phyloP scores from a whole-genome alignment of 2,329 filamentous ascomycete genomes.

The Pseudocercospora fijiensis region DNA sequence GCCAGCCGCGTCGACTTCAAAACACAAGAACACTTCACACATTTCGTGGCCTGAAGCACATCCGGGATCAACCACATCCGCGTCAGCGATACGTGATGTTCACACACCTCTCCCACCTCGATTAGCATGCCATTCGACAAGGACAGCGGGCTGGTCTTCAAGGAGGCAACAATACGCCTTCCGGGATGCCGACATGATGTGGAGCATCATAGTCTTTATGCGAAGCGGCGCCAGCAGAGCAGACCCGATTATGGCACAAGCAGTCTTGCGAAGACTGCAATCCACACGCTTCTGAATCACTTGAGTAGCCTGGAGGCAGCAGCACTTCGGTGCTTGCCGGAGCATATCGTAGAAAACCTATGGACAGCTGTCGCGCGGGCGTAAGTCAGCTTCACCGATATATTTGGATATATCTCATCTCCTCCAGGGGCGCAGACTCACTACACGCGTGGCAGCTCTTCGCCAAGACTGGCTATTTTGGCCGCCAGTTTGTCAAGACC shows the following conservation, averaged over 20 bases:
- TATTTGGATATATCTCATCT: neutral
- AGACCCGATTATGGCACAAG: slow-evolving; percentile 3
- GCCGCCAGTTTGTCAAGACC: neutral
- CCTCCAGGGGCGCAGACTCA: neutral
- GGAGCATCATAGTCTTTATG: neutral
- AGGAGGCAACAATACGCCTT: slow-evolving; percentile 12
- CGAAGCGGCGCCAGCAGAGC: neutral
- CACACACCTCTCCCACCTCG: neutral
- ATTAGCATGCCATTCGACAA: slow-evolving; percentile 21
- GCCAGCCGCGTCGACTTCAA: neutral
- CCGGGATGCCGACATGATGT: neutral
- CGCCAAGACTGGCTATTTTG: slow-evolving; percentile 4
- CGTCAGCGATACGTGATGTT: neutral
- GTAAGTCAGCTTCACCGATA: slow-evolving; percentile 9
- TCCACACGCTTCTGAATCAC: slow-evolving; percentile 19
- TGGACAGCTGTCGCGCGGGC: slow-evolving; percentile 18
- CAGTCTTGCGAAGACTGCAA: slow-evolving; percentile 18
- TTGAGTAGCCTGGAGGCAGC: slow-evolving; percentile 16
- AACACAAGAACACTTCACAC: too few species aligned
- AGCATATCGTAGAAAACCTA: slow-evolving; percentile 14
- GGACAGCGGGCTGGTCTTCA: slow-evolving; percentile 26
- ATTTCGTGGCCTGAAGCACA: too few species aligned
- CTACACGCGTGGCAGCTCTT: slow-evolving; percentile 11
- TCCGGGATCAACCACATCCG: too few species aligned
- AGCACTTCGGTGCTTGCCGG: slow-evolving; percentile 21